Percentiles rank a stretch among this genome's conserved stretches.
Conservation (phyloP, 2,329 filamentous ascomycete species). For the Phyllosticta citrichinensis region DNA sequence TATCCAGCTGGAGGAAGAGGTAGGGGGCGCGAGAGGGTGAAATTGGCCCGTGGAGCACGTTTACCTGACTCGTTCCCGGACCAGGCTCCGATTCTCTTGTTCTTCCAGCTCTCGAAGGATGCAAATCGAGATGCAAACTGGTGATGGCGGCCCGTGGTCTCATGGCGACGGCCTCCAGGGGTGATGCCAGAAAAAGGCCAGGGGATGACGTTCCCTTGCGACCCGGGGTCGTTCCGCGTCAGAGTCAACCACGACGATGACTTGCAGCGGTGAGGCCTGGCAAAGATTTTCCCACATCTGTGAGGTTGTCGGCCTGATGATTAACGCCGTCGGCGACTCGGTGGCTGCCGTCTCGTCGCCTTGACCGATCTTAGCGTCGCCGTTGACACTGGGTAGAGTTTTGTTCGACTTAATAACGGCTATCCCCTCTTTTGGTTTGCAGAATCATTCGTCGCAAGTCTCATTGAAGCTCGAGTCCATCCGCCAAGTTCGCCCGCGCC, state of each 20-base stretch:
- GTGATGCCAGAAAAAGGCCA: neutral
- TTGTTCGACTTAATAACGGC: neutral
- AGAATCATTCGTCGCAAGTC: neutral
- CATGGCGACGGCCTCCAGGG: neutral
- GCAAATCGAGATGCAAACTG: no score
- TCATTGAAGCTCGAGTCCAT: neutral
- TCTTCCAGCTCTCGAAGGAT: no score
- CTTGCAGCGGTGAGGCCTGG: neutral
- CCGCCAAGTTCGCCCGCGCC: neutral
- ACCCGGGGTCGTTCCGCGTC: neutral
- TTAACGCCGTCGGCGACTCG: neutral
- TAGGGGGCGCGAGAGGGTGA: neutral
- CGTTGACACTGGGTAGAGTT: neutral
- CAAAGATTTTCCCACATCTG: neutral
- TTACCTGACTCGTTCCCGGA: neutral
- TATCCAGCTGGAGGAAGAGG: neutral
- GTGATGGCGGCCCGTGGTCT: neutral
- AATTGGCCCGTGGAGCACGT: neutral
- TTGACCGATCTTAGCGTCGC: neutral
- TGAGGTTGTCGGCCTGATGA: neutral
- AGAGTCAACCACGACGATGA: neutral
- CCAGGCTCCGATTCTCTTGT: neutral
- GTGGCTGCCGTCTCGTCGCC: neutral
- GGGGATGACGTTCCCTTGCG: neutral
- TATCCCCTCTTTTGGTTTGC: neutral